Conservation (phyloP, 1,284 basidiomycete genomes). For the Fomes fomentarius region DNA sequence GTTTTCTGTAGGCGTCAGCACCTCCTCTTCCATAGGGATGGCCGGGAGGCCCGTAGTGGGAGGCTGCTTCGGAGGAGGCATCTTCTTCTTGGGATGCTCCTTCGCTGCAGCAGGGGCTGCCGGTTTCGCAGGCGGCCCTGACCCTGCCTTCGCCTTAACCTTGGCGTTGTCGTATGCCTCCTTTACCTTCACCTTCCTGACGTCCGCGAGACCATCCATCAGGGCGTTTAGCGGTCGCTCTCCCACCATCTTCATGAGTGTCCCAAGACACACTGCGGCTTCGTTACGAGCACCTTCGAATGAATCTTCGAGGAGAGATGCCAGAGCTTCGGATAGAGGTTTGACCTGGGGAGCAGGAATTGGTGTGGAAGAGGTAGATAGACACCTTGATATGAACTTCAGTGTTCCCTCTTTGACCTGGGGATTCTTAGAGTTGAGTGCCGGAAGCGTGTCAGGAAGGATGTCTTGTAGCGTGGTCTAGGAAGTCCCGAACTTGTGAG, state of each 20-base stretch:
- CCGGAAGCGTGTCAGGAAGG: constrained; percentile 81
- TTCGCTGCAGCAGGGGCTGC: constrained; percentile 42
- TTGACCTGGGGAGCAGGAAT: constrained; percentile 82
- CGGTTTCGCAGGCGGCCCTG: constrained; percentile 49
- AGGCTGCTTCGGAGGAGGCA: constrained; percentile 39
- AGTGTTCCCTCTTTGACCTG: constrained; percentile 95
- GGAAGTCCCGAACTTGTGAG: constrained; percentile 23
- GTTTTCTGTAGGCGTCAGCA: constrained; percentile 42
- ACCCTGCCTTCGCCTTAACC: constrained; percentile 81
- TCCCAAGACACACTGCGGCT: constrained; percentile 87
- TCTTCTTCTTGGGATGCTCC: constrained; percentile 53
- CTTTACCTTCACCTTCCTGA: constrained; percentile 92
- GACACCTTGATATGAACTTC: constrained; percentile 85
- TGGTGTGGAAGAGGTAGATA: constrained; percentile 71
- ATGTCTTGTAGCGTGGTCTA: constrained; percentile 87
- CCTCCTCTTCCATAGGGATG: constrained; percentile 28
- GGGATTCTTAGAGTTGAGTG: constrained; percentile 91
- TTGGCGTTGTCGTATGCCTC: constrained; percentile 90
- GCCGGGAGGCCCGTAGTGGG: constrained; percentile 33
- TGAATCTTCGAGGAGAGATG: constrained; percentile 83
- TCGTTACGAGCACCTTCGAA: constrained; percentile 91
- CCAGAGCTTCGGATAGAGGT: constrained; percentile 80
- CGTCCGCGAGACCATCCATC: constrained; percentile 87
- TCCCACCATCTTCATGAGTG: constrained; percentile 96
- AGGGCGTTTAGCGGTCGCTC: constrained; percentile 90